These are phyloP conservation scores for Mucor saturninus DNA, from an alignment of 371 early-diverging fungal genomes.

Conservation along the genomic window DNA sequence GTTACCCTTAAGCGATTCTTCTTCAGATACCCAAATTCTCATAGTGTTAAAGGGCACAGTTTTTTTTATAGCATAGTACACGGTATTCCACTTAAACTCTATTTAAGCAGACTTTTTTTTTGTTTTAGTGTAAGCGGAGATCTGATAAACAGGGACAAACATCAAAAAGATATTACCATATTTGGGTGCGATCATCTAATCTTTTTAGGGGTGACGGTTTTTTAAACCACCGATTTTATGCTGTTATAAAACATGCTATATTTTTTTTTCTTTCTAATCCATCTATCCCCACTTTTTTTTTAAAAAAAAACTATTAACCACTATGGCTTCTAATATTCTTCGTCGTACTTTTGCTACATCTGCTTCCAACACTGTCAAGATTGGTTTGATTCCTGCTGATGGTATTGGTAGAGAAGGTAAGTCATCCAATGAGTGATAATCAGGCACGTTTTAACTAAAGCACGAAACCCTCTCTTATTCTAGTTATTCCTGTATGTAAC, in stretches of 20 bases:
- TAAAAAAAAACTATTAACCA: neutral
- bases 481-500: conserved; percentile 36
- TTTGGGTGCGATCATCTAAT: conserved; percentile 33
- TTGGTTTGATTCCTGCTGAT: conserved; percentile 94
- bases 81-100: no score
- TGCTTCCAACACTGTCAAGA: conserved; percentile 67
- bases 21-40: no score
- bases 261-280: neutral
- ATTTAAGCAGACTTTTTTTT: no score
- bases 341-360: conserved; percentile 60
- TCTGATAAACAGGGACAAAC: neutral
- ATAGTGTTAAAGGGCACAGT: no score
- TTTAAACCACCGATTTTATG: conserved; percentile 21
- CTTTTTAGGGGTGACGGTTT: conserved; percentile 22
- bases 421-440: neutral
- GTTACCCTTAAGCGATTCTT: no score
- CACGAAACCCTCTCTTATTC: neutral
- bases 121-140: neutral
- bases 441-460: neutral
- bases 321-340: conserved; percentile 50
- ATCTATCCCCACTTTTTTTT: neutral
- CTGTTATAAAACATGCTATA: neutral
- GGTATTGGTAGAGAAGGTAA: conserved; percentile 92
- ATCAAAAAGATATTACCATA: conserved; percentile 28
- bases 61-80: no score